These are phyloP conservation scores for Ophiostoma sp. DNA, from an alignment of 2,329 filamentous ascomycete genomes.

Conservation along the genomic window DNA sequence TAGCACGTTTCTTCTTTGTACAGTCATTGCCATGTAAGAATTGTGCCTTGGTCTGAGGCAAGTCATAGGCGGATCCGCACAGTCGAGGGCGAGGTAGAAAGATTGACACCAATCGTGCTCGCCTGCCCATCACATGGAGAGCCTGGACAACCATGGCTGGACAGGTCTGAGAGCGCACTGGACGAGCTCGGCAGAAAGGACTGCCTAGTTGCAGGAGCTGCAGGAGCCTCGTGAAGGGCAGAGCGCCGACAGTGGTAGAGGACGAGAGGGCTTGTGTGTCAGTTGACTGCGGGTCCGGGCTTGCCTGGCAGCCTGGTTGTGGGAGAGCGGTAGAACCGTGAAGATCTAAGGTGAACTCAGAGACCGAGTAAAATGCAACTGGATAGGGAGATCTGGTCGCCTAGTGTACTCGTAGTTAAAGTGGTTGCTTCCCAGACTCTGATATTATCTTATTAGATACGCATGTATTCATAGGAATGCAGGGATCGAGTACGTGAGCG, in stretches of 20 bases:
- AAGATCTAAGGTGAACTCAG: not conserved
- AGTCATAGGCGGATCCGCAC: slow-evolving; percentile 1
- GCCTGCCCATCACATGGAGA: slow-evolving; percentile 4
- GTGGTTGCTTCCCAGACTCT: not conserved
- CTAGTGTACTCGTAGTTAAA: not conserved
- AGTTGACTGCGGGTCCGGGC: not conserved
- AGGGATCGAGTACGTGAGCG: not conserved
- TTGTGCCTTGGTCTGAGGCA: not conserved
- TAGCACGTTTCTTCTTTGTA: not conserved
- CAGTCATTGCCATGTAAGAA: too few relatives aligned
- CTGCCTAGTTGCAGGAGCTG: not conserved
- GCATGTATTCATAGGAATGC: not conserved
- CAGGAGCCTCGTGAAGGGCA: not conserved
- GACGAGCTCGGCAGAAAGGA: not conserved
- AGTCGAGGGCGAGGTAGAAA: not conserved
- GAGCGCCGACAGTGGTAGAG: not conserved
- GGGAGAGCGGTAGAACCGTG: not conserved
- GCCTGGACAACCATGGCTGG: not conserved
- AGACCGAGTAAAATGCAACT: not conserved
- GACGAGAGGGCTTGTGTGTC: not conserved
- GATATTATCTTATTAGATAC: too few relatives aligned
- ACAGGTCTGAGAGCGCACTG: not conserved
- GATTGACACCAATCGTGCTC: not conserved
- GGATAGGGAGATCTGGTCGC: not conserved
- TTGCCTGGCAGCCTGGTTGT: not conserved